These are phyloP conservation scores for Funneliformis caledonium DNA, from an alignment of 371 early-diverging fungal species.

Conservation along the genomic window DNA sequence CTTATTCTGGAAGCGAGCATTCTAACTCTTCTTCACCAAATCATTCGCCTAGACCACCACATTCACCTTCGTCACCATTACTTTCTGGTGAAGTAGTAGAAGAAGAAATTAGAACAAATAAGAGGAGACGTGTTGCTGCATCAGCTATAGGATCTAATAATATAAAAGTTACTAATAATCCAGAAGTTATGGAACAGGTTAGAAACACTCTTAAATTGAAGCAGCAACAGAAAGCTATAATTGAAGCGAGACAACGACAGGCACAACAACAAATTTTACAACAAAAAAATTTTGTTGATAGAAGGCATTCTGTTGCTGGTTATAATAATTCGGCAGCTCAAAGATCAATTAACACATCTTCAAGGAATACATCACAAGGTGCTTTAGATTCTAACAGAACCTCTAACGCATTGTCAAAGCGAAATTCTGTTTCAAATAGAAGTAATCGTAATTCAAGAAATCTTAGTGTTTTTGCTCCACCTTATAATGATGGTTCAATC, in stretches of 20 bases:
- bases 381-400: neutral
- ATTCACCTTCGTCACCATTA: neutral
- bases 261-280: constrained; percentile 41
- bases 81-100: neutral
- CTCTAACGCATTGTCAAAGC: neutral
- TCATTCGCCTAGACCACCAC: neutral
- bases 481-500: constrained; percentile 19
- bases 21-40: constrained; percentile 26
- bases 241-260: constrained; percentile 51
- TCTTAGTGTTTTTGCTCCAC: constrained; percentile 36
- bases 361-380: neutral
- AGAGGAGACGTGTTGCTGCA: constrained; percentile 39
- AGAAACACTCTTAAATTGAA: constrained; percentile 52
- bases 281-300: constrained; percentile 42
- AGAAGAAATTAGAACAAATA: constrained; percentile 26
- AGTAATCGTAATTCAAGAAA: constrained; percentile 38
- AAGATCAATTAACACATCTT: neutral
- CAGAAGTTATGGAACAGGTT: constrained; percentile 56
- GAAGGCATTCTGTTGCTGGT: constrained; percentile 8
- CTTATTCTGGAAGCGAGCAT: constrained; percentile 20
- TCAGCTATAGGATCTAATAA: constrained; percentile 41
- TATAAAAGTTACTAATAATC: constrained; percentile 42
- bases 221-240: constrained; percentile 62
- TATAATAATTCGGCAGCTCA: neutral
- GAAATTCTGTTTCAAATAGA: neutral